A percentile compares a stretch with the other conserved stretches of the same genome.
Conservation (phyloP, 1,284 basidiomycete genomes). For the Cryptococcus sp. region DNA sequence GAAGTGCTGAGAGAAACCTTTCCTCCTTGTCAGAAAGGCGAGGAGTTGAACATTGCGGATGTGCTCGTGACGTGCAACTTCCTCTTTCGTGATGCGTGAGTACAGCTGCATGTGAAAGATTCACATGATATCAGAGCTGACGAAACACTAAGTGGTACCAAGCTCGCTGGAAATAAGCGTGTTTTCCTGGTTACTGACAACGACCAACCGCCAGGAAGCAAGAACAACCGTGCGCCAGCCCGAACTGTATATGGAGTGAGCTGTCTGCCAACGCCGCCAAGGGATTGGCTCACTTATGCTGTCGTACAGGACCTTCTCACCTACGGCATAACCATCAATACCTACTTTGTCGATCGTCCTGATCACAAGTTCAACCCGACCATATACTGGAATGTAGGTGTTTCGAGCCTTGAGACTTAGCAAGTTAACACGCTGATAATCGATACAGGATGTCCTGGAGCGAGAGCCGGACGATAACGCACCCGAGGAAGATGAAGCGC, state of each 20-base stretch:
- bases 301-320: slow-evolving; percentile 72
- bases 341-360: slow-evolving; percentile 82
- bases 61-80: slow-evolving; percentile 84
- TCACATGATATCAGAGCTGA: neutral
- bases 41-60: slow-evolving; percentile 64
- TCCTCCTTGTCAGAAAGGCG: slow-evolving; percentile 33
- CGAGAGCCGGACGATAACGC: slow-evolving; percentile 58
- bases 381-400: slow-evolving; percentile 79
- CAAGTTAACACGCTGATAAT: slow-evolving; percentile 2
- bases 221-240: slow-evolving; percentile 40
- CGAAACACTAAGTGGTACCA: slow-evolving; percentile 62
- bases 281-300: neutral
- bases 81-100: slow-evolving; percentile 80
- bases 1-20: slow-evolving; percentile 39
- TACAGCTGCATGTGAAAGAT: neutral
- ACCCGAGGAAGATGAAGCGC: slow-evolving; percentile 54
- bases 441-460: slow-evolving; percentile 59
- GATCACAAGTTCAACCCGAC: slow-evolving; percentile 71
- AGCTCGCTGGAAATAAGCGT: slow-evolving; percentile 74
- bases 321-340: slow-evolving; percentile 78
- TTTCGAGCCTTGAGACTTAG: neutral
- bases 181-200: slow-evolving; percentile 92
- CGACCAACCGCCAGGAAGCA: slow-evolving; percentile 61
- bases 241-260: slow-evolving; percentile 43
- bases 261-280: neutral